Percentiles rank a stretch among this genome's conserved stretches.
Conservation (phyloP, 148 eudicot genomes). For the Beta vulgaris region DNA sequence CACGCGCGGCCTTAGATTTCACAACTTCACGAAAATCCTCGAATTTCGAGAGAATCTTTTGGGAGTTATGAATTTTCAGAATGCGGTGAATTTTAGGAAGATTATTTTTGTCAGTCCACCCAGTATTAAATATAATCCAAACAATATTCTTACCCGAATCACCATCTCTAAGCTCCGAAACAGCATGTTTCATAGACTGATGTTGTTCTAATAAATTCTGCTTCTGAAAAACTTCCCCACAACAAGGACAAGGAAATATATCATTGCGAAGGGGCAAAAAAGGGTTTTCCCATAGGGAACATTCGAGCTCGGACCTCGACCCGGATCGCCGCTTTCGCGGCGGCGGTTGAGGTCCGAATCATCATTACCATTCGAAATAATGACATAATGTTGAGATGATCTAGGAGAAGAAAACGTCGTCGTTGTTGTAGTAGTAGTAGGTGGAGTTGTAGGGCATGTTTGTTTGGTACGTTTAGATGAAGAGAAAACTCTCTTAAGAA, state of each 20-base stretch:
- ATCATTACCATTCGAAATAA: conserved; percentile 6
- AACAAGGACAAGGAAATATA: conserved; percentile 64
- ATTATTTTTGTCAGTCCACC: conserved; percentile 46
- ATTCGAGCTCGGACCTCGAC: conserved; percentile 37
- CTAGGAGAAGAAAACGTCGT: conserved; percentile 46
- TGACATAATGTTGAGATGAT: conserved; percentile 32
- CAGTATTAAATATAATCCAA: conserved; percentile 62
- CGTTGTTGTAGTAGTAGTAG: conserved; percentile 22
- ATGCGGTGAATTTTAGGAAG: conserved; percentile 48
- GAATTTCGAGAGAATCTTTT: conserved; percentile 50
- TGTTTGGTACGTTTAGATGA: conserved; percentile 15
- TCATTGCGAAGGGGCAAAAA: conserved; percentile 56
- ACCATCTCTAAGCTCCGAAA: conserved; percentile 72
- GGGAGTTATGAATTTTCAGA: conserved; percentile 65
- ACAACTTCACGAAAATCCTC: conserved; percentile 74
- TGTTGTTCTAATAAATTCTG: conserved; percentile 55
- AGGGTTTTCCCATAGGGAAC: conserved; percentile 37
- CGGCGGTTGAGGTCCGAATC: conserved; percentile 20
- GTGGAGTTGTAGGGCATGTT: conserved; percentile 24
- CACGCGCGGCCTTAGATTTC: conserved; percentile 44
- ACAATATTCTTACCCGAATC: conserved; percentile 80
- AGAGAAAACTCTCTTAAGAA: conserved; percentile 52
- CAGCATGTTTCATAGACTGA: conserved; percentile 53
- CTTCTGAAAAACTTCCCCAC: conserved; percentile 68
- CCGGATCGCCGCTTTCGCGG: conserved; percentile 26